Percentiles rank a stretch among this genome's conserved stretches.
These are phyloP conservation scores for Irpex sp. DNA, from an alignment of 1,284 basidiomycete species.

Conservation along the genomic window DNA sequence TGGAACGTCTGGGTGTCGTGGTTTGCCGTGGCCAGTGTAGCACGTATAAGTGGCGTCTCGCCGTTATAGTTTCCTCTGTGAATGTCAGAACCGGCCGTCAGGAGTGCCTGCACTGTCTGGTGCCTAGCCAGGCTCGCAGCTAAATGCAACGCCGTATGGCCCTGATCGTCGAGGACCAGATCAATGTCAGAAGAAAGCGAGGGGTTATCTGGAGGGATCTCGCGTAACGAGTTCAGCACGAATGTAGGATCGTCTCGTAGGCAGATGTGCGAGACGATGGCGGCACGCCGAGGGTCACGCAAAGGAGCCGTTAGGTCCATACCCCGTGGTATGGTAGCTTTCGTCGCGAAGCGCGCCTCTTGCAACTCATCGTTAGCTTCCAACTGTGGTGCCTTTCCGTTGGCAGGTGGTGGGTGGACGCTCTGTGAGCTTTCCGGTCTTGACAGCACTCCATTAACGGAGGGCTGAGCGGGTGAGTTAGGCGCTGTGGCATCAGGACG, in stretches of 20 bases:
- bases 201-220: conserved; percentile 49
- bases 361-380: conserved; percentile 24
- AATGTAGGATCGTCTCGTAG: conserved; percentile 61
- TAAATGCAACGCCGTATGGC: conserved; percentile 93
- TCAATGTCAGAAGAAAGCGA: conserved; percentile 57
- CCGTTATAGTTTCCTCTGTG: conserved; percentile 91
- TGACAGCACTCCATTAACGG: conserved; percentile 7
- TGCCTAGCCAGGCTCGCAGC: conserved; percentile 84
- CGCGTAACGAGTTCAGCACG: conserved; percentile 63
- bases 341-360: conserved; percentile 63
- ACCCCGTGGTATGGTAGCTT: conserved; percentile 55
- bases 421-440: conserved; percentile 7
- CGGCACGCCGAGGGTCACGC: conserved; percentile 58
- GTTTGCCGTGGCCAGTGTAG: conserved; percentile 87
- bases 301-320: conserved; percentile 55
- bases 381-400: conserved; percentile 21
- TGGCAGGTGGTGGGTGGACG: conserved; percentile 9
- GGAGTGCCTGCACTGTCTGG: conserved; percentile 63
- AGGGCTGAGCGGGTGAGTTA: conserved; percentile 9
- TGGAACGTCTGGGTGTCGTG: conserved; percentile 80
- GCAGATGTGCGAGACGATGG: conserved; percentile 61
- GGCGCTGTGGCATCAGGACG: conserved; percentile 21
- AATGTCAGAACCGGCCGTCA: conserved; percentile 77
- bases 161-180: conserved; percentile 87
- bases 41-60: conserved; percentile 92